Evolutionary conservation across 2,329 filamentous ascomycete species (phyloP).

Genomic region (Venturiaceae sp.): DNA sequence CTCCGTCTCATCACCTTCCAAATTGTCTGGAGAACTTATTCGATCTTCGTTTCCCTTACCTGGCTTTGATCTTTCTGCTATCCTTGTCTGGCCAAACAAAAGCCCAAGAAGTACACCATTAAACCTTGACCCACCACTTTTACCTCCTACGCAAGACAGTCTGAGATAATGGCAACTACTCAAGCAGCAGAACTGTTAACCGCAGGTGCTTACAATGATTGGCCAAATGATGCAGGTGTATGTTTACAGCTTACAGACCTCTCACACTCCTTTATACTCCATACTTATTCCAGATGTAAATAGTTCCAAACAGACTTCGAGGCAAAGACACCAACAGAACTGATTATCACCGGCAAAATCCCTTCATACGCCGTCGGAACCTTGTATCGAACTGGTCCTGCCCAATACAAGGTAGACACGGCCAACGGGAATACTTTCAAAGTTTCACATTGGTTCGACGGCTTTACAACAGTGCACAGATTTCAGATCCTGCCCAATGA

Average conservation of each 20-base stretch:
- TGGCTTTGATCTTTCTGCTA: background rate
- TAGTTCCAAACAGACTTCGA: constrained; percentile 62
- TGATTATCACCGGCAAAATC: constrained; percentile 55
- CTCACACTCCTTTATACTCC: background rate
- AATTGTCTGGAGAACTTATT: too few relatives aligned
- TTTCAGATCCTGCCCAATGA: constrained; percentile 53
- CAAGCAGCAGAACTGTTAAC: background rate
- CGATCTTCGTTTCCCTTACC: background rate
- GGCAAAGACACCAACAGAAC: constrained; percentile 53
- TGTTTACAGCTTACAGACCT: background rate
- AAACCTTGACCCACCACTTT: too few relatives aligned
- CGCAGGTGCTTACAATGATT: background rate
- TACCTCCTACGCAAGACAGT: too few relatives aligned
- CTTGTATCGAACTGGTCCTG: constrained; percentile 67
- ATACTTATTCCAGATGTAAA: too few relatives aligned
- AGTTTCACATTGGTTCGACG: constrained; percentile 74
- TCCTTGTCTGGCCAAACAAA: too few relatives aligned
- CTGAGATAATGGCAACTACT: background rate
- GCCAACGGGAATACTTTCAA: constrained; percentile 47
- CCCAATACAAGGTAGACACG: constrained; percentile 53
- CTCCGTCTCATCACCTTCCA: too few relatives aligned
- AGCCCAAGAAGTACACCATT: too few relatives aligned
- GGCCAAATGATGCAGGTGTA: constrained; percentile 1
- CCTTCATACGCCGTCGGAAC: constrained; percentile 62
- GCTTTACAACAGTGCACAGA: constrained; percentile 59